Conservation (phyloP, 352 stramenopile genomes). For the Pelagophyceae sp. region DNA sequence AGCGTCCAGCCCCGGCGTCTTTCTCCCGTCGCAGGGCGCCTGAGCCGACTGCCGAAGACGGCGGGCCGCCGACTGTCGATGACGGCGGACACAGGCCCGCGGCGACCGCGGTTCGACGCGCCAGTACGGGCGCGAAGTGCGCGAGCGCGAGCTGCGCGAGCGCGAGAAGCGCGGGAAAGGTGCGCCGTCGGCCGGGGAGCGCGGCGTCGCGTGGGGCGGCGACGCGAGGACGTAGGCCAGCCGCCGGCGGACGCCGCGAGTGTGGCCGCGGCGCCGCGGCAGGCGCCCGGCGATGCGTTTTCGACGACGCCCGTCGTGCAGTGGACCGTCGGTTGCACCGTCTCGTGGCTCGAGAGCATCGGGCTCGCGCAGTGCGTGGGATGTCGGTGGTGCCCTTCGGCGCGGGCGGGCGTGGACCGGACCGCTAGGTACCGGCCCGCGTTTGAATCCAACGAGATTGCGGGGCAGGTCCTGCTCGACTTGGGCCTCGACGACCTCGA, state of each 20-base stretch:
- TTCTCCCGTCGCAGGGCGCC: not conserved
- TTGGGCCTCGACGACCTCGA: constrained; percentile 55
- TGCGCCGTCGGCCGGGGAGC: not conserved
- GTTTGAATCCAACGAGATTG: constrained; percentile 32
- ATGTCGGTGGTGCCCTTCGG: too few relatives aligned
- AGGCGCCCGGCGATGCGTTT: not conserved
- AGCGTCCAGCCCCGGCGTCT: too few relatives aligned
- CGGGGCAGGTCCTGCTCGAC: constrained; percentile 30
- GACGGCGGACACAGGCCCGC: not conserved
- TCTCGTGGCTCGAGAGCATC: constrained; percentile 30
- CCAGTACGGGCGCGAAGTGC: not conserved
- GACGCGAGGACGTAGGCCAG: not conserved
- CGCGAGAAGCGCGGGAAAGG: not conserved
- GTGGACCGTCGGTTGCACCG: constrained; percentile 34
- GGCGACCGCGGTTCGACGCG: not conserved
- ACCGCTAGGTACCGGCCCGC: constrained; percentile 26
- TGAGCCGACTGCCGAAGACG: not conserved
- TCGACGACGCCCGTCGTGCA: not conserved
- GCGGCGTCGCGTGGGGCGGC: not conserved
- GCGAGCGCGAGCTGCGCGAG: not conserved
- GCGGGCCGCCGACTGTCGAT: not conserved
- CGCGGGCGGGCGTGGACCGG: too few relatives aligned
- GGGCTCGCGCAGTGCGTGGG: constrained; percentile 27
- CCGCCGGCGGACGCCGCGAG: too few relatives aligned
- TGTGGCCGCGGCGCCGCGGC: too few relatives aligned